Percentiles rank a stretch among this genome's conserved stretches.
Conservation (phyloP, 306 rosid species). For the Sechiopsis laciniata region DNA sequence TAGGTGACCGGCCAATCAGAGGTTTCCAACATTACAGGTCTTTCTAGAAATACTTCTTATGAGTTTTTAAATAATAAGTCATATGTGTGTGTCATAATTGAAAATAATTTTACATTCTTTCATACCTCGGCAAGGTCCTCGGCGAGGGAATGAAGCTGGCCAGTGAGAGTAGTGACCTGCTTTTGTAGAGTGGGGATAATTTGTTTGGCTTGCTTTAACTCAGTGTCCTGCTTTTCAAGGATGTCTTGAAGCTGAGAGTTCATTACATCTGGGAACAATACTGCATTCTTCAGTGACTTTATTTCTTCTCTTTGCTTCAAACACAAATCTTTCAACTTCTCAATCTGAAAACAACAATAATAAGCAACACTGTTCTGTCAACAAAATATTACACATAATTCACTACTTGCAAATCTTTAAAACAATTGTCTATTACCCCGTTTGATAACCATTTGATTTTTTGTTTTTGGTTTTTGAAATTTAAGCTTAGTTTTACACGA, state of each 20-base stretch:
- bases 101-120: background rate
- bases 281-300: conserved; percentile 63
- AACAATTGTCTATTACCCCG: background rate
- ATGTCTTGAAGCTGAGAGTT: conserved; percentile 74
- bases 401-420: background rate
- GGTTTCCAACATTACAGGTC: background rate
- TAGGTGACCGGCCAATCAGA: background rate
- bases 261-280: conserved; percentile 76
- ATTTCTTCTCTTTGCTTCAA: conserved; percentile 95
- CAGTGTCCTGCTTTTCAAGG: conserved; percentile 74
- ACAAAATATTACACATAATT: background rate
- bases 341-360: conserved; percentile 43
- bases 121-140: conserved; percentile 92
- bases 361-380: background rate
- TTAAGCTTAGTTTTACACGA: too few species aligned
- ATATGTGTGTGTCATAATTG: background rate
- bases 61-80: background rate
- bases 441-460: too few species aligned
- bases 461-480: too few species aligned
- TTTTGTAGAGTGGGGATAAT: conserved; percentile 83
- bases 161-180: conserved; percentile 94
- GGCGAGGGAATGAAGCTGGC: conserved; percentile 85
- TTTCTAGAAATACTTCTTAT: background rate
- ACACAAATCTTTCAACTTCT: conserved; percentile 89
- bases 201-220: conserved; percentile 76